Percentiles rank a stretch among this genome's conserved stretches.
These are phyloP conservation scores for Kernera saxatilis DNA, from an alignment of 345 rosid species.

Conservation along the genomic window DNA sequence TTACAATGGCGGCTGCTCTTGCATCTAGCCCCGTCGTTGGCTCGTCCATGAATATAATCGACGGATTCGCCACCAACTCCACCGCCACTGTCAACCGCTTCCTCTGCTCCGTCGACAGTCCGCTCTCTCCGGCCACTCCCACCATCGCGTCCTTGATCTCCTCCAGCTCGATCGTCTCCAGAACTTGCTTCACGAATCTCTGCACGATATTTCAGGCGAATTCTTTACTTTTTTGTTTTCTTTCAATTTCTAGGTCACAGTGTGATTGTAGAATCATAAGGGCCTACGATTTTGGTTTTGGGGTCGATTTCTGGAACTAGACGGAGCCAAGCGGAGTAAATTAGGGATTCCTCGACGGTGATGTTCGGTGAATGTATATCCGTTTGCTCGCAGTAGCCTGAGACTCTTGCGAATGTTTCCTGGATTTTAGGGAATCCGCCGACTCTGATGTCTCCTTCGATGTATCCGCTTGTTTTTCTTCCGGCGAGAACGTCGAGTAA, in stretches of 20 bases:
- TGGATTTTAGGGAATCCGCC: slow-evolving; percentile 70
- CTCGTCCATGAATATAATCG: slow-evolving; percentile 82
- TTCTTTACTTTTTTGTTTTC: neutral
- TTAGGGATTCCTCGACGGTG: slow-evolving; percentile 63
- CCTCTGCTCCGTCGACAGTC: slow-evolving; percentile 79
- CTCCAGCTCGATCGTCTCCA: slow-evolving; percentile 69
- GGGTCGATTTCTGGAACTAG: slow-evolving; percentile 52
- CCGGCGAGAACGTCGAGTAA: slow-evolving; percentile 82
- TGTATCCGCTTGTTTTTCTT: slow-evolving; percentile 70
- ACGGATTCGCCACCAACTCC: slow-evolving; percentile 80
- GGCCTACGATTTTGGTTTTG: slow-evolving; percentile 50
- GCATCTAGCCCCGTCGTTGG: slow-evolving; percentile 89
- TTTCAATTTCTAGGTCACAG: neutral
- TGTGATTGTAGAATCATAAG: neutral
- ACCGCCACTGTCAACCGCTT: slow-evolving; percentile 73
- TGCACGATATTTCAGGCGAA: slow-evolving; percentile 2
- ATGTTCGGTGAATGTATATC: slow-evolving; percentile 77
- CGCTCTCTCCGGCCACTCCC: slow-evolving; percentile 53
- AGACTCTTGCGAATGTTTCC: slow-evolving; percentile 72
- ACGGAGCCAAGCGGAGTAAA: slow-evolving; percentile 79
- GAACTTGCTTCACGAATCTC: slow-evolving; percentile 70
- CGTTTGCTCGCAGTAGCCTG: slow-evolving; percentile 78
- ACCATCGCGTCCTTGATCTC: slow-evolving; percentile 63
- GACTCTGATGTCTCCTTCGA: slow-evolving; percentile 66
- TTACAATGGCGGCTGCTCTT: slow-evolving; percentile 79